These are phyloP conservation scores for Durio zibethinus DNA, from an alignment of 345 rosid species.

Conservation along the genomic window DNA sequence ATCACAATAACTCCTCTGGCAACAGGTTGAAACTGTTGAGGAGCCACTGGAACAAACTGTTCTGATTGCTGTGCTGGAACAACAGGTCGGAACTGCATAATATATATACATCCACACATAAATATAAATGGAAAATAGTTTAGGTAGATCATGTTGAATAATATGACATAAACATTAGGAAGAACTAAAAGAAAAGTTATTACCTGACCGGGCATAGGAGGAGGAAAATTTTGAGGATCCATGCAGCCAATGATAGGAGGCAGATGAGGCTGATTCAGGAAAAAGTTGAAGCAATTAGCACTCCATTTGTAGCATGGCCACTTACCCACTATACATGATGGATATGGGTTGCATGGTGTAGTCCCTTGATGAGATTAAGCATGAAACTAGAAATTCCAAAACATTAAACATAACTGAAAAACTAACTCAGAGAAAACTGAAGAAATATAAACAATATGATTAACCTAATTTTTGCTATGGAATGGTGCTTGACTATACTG, in stretches of 20 bases:
- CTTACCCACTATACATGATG: not conserved
- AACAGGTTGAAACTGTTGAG: constrained; percentile 72
- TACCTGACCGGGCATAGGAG: constrained; percentile 73
- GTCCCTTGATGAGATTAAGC: constrained; percentile 1
- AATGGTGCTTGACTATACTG: not conserved
- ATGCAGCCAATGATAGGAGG: constrained; percentile 53
- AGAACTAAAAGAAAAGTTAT: constrained; percentile 19
- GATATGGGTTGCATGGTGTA: not conserved
- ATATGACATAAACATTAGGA: constrained; percentile 7
- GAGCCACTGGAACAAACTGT: constrained; percentile 55
- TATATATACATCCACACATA: not conserved
- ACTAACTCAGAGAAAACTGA: constrained; percentile 7
- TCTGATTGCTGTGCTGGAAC: constrained; percentile 59
- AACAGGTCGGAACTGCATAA: constrained; percentile 64
- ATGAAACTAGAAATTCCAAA: constrained; percentile 5
- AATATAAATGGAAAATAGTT: not conserved
- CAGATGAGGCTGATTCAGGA: constrained; percentile 47
- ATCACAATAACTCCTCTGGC: constrained; percentile 51
- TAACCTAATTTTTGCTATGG: not conserved
- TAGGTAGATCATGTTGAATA: not conserved
- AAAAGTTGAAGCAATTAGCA: constrained; percentile 17
- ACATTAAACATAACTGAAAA: not conserved
- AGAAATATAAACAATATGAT: not conserved
- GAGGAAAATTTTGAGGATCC: constrained; percentile 63
- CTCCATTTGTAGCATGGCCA: constrained; percentile 8